Conservation (phyloP, 2,329 filamentous ascomycete species). For the Colletotrichum sp. region DNA sequence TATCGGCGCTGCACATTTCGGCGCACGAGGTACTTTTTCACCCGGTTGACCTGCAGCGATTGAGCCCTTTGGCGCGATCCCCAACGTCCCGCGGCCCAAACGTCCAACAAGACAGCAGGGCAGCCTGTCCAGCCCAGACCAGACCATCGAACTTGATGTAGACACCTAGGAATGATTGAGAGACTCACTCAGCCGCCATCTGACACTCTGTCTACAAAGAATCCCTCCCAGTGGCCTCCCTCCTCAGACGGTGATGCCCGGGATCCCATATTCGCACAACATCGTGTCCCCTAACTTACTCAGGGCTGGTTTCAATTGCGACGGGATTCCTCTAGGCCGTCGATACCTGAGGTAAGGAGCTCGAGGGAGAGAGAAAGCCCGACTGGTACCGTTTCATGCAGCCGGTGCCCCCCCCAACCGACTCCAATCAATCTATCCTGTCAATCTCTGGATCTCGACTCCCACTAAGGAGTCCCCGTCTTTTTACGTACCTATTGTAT, state of each 20-base stretch:
- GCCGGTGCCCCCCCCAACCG: neutral
- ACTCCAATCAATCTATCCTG: constrained; percentile 14
- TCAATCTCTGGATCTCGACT: constrained; percentile 12
- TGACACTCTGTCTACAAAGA: neutral
- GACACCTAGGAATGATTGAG: constrained; percentile 9
- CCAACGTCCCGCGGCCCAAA: constrained; percentile 13
- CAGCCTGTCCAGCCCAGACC: neutral
- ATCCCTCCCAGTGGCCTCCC: neutral
- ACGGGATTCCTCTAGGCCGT: neutral
- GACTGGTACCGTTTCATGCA: neutral
- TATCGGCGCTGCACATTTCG: neutral
- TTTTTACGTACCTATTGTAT: neutral
- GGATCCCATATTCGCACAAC: neutral
- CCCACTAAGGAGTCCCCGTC: neutral
- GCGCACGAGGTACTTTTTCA: constrained; percentile 5
- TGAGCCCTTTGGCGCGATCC: neutral
- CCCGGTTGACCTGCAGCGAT: constrained; percentile 1
- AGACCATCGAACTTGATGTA: constrained; percentile 2
- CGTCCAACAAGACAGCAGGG: neutral
- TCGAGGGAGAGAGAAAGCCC: constrained; percentile 6
- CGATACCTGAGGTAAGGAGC: constrained; percentile 9
- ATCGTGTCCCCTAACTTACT: neutral
- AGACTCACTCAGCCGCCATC: constrained; percentile 6
- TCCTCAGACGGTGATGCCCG: neutral
- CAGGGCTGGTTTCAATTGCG: neutral